Evolutionary conservation across 225 moss, liverwort and hornwort genomes (phyloP).

Genomic region (Marchantia polymorpha): DNA sequence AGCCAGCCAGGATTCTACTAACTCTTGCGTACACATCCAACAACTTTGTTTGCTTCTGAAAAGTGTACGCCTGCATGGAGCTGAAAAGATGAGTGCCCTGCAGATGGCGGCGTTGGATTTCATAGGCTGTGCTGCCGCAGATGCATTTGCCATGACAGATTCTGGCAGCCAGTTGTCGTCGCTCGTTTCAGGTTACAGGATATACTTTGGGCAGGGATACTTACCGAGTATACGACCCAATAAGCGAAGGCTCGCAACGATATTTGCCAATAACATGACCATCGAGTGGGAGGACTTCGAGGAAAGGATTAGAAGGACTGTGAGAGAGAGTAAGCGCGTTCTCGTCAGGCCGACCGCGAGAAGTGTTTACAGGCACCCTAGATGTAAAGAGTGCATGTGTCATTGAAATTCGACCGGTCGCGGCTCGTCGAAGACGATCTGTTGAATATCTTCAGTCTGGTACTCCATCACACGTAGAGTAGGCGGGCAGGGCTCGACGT

Average conservation of each 20-base stretch:
- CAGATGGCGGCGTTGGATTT: conserved; percentile 79
- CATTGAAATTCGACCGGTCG: background rate
- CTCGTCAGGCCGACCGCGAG: conserved; percentile 37
- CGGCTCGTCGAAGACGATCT: background rate
- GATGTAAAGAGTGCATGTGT: conserved; percentile 85
- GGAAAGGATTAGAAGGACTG: conserved; percentile 46
- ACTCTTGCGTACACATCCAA: background rate
- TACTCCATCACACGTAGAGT: too few relatives aligned
- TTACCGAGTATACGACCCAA: conserved; percentile 60
- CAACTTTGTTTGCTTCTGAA: background rate
- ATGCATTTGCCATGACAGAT: conserved; percentile 78
- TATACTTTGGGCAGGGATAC: conserved; percentile 54
- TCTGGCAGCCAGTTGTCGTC: conserved; percentile 73
- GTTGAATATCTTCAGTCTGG: too few relatives aligned
- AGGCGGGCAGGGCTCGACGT: too few relatives aligned
- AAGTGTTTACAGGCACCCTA: conserved; percentile 70
- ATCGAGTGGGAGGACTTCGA: conserved; percentile 75
- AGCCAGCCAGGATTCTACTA: background rate
- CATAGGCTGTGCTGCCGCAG: conserved; percentile 58
- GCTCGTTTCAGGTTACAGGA: conserved; percentile 63
- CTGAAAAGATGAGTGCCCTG: conserved; percentile 15
- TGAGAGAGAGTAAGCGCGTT: conserved; percentile 48
- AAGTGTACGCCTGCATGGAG: background rate
- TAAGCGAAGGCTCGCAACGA: conserved; percentile 43
- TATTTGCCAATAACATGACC: conserved; percentile 49